Base-by-base conservation (phyloP, 2,329 filamentous ascomycete genomes). In the Stemphylium vesicarium region DNA sequence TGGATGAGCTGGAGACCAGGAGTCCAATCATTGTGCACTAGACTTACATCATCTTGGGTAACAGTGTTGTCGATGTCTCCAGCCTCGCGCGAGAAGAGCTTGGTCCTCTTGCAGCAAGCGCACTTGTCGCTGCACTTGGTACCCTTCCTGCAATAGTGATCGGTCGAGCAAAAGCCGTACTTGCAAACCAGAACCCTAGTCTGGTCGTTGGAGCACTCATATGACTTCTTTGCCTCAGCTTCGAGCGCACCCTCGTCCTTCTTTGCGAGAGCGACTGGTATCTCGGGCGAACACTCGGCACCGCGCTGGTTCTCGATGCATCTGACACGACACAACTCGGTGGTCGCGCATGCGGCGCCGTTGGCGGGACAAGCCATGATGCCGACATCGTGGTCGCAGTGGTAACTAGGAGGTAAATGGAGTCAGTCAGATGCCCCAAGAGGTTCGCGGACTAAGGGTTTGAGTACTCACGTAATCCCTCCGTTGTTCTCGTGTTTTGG, bases 121-220 rank as follows among this genome's bases (percentile, higher is more conserved):
- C 60, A 63, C 4, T 50, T 35, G n/a, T 61, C 48, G 29, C 29
- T 47, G 38, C 60, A 62, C n/a, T 36, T 45, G 13, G 32, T 42
- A 2, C 44, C 49, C 50, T 31, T 44, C 11, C 45, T 48, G 50
- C 58, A 63, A 35, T 57, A 61, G 16, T 47, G 42, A 5, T 57
- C 60, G 7, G 49, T 53, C 10, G 38, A 41, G 41, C 58, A 63
- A 43, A 63, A 61, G 11, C 60, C 58, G 16, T 53, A 53, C n/a
- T 36, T 36, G 33, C 58, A 63, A 11, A 54, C 45, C 31, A 57
- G 35, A 11, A 57, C 53, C n/a, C 55, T 53, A 4, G 49, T 47
- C 16, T 32, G 46, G 15, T 58, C 45, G 22, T 53, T 44, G n/a
- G 51, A 43, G 20, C 45, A 53, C 29, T 53, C 33, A n/a, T 53